A percentile compares a stretch with the other conserved stretches of the same genome.
Conservation (phyloP, 2,329 filamentous ascomycete genomes). For the Penicillium decumbens region DNA sequence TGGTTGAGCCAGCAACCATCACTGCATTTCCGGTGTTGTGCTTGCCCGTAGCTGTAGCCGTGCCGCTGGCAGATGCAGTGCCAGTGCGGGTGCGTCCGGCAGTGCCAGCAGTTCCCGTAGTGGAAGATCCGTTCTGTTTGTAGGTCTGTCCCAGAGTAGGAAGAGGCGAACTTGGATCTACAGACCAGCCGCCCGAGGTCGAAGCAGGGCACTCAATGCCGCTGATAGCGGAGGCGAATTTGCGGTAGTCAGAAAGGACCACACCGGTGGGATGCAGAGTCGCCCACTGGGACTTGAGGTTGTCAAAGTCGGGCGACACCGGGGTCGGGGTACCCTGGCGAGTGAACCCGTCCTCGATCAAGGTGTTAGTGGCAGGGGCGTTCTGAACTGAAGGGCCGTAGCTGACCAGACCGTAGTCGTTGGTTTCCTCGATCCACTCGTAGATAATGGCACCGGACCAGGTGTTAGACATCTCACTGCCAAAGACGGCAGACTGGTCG, state of each 20-base stretch:
- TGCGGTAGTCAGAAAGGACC: conserved; percentile 60
- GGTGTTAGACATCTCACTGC: conserved; percentile 62
- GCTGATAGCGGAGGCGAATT: conserved; percentile 56
- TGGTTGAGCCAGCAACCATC: conserved; percentile 9
- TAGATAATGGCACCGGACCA: conserved; percentile 80
- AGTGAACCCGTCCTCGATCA: conserved; percentile 61
- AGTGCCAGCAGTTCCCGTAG: conserved; percentile 2
- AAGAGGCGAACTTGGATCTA: conserved; percentile 64
- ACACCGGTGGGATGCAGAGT: conserved; percentile 66
- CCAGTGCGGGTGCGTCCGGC: not conserved
- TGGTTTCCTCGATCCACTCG: conserved; percentile 82
- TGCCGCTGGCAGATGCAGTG: conserved; percentile 12
- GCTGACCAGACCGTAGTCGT: conserved; percentile 74
- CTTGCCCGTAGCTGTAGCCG: conserved; percentile 9
- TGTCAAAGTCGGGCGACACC: conserved; percentile 69
- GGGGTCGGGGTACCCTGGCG: conserved; percentile 70
- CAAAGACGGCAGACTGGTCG: conserved; percentile 74
- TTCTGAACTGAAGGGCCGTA: conserved; percentile 62
- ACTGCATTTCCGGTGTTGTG: conserved; percentile 7
- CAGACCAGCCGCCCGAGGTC: conserved; percentile 65
- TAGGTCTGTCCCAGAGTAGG: conserved; percentile 61
- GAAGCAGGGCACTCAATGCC: conserved; percentile 66
- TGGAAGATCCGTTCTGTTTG: conserved; percentile 5
- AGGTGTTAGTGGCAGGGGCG: conserved; percentile 51
- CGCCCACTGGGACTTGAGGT: conserved; percentile 72